Conservation (phyloP, 140 eudicot genomes). For the Bidens hawaiensis region DNA sequence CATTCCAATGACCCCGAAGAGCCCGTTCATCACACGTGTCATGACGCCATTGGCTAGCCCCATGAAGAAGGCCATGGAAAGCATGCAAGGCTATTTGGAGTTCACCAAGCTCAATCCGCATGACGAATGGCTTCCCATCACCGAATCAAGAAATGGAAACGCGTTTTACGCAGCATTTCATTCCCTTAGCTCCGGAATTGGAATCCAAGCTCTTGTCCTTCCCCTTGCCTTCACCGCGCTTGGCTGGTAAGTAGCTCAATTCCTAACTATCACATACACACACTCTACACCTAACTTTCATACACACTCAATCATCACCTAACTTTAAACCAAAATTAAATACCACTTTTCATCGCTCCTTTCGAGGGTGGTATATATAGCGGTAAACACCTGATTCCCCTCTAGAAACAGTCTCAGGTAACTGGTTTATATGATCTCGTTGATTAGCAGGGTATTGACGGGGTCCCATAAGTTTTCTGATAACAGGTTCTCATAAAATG, state of each 20-base stretch:
- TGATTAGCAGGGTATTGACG: no score
- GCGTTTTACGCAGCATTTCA: conserved; percentile 51
- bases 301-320: neutral
- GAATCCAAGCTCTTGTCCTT: conserved; percentile 50
- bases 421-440: no score
- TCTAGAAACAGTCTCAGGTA: no score
- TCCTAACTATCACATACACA: neutral
- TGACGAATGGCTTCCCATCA: conserved; percentile 53
- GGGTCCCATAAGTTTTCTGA: no score
- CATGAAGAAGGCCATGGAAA: conserved; percentile 32
- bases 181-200: conserved; percentile 49
- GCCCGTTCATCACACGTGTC: conserved; percentile 36
- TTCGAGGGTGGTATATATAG: no score
- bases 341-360: no score
- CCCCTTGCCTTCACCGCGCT: conserved; percentile 49
- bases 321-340: no score
- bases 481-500: no score
- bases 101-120: conserved; percentile 41
- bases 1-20: conserved; percentile 37
- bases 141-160: conserved; percentile 49
- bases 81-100: conserved; percentile 41
- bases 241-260: conserved; percentile 38
- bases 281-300: neutral
- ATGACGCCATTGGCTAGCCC: conserved; percentile 44
- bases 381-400: no score